phyloP scores from a whole-genome alignment of 1,284 basidiomycete genomes.

The Porphyrellus sp. region DNA sequence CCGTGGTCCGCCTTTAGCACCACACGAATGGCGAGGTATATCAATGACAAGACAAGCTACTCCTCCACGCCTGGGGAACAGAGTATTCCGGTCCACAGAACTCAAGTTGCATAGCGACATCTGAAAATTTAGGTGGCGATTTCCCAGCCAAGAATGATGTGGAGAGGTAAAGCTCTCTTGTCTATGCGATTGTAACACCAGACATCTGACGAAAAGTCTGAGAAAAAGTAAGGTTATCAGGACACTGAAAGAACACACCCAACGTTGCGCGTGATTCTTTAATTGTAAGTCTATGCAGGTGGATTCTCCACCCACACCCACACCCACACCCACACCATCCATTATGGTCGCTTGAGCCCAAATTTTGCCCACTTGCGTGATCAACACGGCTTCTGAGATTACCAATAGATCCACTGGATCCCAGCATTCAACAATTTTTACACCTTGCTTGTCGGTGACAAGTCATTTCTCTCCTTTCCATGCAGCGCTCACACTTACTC shows the following conservation, averaged over 20 bases:
- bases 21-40: constrained; percentile 59
- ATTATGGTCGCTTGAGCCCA: constrained; percentile 68
- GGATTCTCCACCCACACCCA: constrained; percentile 63
- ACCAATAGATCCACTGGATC: constrained; percentile 38
- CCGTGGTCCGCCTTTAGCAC: constrained; percentile 53
- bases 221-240: neutral
- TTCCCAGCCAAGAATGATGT: constrained; percentile 40
- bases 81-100: constrained; percentile 71
- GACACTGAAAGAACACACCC: constrained; percentile 43
- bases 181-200: constrained; percentile 56
- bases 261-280: constrained; percentile 74
- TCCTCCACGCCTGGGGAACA: constrained; percentile 67
- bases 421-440: constrained; percentile 61
- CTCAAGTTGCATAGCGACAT: constrained; percentile 62
- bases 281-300: constrained; percentile 71
- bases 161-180: constrained; percentile 56
- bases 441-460: constrained; percentile 57
- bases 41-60: constrained; percentile 73
- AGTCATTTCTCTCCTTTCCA: constrained; percentile 70
- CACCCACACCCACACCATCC: constrained; percentile 57
- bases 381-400: constrained; percentile 55
- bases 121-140: constrained; percentile 51
- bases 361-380: constrained; percentile 73
- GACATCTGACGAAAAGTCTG: constrained; percentile 50
- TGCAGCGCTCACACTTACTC: constrained; percentile 62